A percentile compares a stretch with the other conserved stretches of the same genome.
Evolutionary conservation across 2,329 filamentous ascomycete genomes (phyloP).

Genomic region (Microcyclosporella mali): DNA sequence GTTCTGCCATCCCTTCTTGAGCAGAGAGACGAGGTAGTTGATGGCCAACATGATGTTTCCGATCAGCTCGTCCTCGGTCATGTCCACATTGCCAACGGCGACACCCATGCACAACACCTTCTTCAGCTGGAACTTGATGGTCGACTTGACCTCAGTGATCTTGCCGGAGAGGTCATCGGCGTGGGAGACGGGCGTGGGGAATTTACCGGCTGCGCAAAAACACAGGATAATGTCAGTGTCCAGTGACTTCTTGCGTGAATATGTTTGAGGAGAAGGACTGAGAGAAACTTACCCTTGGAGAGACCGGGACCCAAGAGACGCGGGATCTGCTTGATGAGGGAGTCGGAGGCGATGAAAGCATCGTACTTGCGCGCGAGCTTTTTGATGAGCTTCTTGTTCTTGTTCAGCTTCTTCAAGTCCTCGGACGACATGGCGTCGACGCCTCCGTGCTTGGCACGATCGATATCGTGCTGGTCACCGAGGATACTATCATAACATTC

Average conservation of each 20-base stretch:
- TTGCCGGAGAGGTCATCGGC: slow-evolving; percentile 86
- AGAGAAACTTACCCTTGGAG: slow-evolving; percentile 67
- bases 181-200: slow-evolving; percentile 98
- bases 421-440: slow-evolving; percentile 97
- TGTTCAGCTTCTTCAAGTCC: slow-evolving; percentile 99
- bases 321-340: slow-evolving; percentile 98
- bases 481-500: no score
- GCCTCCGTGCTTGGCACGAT: slow-evolving; percentile 98
- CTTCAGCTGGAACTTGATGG: slow-evolving; percentile 99
- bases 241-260: slow-evolving; percentile 13
- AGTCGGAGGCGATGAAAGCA: slow-evolving; percentile 94
- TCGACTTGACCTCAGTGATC: slow-evolving; percentile 99
- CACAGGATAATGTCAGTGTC: slow-evolving; percentile 16
- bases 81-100: slow-evolving; percentile 96
- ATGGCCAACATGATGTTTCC: slow-evolving; percentile 99
- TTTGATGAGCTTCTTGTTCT: slow-evolving; percentile 99
- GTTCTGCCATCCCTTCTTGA: slow-evolving; percentile 99
- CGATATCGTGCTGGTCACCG: slow-evolving; percentile 96
- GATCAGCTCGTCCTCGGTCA: slow-evolving; percentile 92
- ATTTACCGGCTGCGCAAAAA: slow-evolving; percentile 88
- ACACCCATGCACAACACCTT: slow-evolving; percentile 99
- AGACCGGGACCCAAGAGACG: slow-evolving; percentile 99
- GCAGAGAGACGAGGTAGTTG: slow-evolving; percentile 98
- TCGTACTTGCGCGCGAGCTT: slow-evolving; percentile 99
- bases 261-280: neutral